Conservation (phyloP, 2,329 filamentous ascomycete genomes). For the Colletotrichum simmondsii region DNA sequence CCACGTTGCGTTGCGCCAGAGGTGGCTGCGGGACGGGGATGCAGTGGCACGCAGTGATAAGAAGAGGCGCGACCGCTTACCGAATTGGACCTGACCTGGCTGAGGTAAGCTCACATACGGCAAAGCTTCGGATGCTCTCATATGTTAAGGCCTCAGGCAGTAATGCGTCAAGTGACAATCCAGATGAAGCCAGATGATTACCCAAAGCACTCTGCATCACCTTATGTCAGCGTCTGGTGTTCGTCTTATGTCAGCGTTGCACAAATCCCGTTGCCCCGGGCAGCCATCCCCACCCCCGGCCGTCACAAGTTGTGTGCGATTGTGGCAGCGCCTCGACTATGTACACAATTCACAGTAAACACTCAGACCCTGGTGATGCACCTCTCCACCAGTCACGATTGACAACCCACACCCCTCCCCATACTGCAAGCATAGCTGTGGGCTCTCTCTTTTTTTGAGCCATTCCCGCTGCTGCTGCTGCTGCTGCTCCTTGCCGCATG, state of each 20-base stretch:
- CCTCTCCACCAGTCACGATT: slow-evolving; percentile 29
- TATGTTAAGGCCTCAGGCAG: background rate
- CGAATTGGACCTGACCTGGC: too few relatives aligned
- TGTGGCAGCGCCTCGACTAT: background rate
- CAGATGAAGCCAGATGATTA: background rate
- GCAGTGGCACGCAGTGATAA: background rate
- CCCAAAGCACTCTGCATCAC: rapidly evolving
- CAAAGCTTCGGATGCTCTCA: background rate
- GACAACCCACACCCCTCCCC: slow-evolving; percentile 33
- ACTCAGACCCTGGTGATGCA: slow-evolving; percentile 8
- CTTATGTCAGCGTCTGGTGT: background rate
- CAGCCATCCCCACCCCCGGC: background rate
- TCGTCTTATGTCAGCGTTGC: background rate
- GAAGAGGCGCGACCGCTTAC: slow-evolving; percentile 1
- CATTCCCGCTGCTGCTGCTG: background rate
- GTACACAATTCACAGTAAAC: slow-evolving; percentile 26
- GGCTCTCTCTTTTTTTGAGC: slow-evolving; percentile 5
- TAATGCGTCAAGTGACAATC: background rate
- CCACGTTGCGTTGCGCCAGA: background rate
- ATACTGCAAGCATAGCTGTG: slow-evolving; percentile 30
- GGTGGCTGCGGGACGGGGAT: background rate
- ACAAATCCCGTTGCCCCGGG: slow-evolving; percentile 13
- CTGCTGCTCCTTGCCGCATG: slow-evolving; percentile 5
- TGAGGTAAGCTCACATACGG: background rate
- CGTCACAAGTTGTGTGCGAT: background rate